A percentile compares a stretch with the other conserved stretches of the same genome.
phyloP scores from a whole-genome alignment of 108 stramenopile genomes.

The Schizochytrium sp. region DNA sequence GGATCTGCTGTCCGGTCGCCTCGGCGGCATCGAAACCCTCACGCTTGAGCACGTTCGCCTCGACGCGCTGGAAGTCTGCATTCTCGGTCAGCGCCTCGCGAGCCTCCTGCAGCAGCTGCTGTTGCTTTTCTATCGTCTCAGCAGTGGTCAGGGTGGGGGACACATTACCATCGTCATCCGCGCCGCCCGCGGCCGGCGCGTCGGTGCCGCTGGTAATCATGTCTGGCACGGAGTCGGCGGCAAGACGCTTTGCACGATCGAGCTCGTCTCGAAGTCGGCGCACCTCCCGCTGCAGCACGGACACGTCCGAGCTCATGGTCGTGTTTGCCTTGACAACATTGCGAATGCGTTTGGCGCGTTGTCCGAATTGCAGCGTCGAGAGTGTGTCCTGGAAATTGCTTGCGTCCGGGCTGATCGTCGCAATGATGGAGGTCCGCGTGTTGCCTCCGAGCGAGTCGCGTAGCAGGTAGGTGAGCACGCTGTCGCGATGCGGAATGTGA shows the following conservation, averaged over 20 bases:
- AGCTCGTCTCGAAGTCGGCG: not conserved
- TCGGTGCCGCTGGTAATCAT: too few relatives aligned
- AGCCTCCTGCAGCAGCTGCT: not conserved
- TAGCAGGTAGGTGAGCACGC: slow-evolving; percentile 17
- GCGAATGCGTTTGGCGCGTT: slow-evolving; percentile 24
- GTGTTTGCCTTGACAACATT: slow-evolving; percentile 23
- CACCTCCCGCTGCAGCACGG: not conserved
- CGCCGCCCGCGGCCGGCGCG: too few relatives aligned
- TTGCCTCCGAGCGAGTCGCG: slow-evolving; percentile 19
- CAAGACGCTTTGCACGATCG: not conserved
- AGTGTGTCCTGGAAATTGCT: slow-evolving; percentile 25
- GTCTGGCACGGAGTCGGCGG: not conserved
- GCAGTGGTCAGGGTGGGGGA: not conserved
- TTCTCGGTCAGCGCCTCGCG: not conserved
- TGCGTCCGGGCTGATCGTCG: slow-evolving; percentile 3
- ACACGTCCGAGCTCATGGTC: not conserved
- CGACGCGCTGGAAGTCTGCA: slow-evolving; percentile 5
- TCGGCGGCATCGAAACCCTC: not conserved
- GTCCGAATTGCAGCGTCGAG: slow-evolving; percentile 39
- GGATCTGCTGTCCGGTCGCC: not conserved
- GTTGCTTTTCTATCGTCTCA: not conserved
- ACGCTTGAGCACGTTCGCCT: not conserved
- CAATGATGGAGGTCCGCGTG: slow-evolving; percentile 13
- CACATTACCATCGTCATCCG: not conserved
- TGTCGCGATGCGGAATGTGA: slow-evolving; percentile 25